Evolutionary conservation across 2,329 filamentous ascomycete species (phyloP).

Genomic region (Aspergillus carbonarius): DNA sequence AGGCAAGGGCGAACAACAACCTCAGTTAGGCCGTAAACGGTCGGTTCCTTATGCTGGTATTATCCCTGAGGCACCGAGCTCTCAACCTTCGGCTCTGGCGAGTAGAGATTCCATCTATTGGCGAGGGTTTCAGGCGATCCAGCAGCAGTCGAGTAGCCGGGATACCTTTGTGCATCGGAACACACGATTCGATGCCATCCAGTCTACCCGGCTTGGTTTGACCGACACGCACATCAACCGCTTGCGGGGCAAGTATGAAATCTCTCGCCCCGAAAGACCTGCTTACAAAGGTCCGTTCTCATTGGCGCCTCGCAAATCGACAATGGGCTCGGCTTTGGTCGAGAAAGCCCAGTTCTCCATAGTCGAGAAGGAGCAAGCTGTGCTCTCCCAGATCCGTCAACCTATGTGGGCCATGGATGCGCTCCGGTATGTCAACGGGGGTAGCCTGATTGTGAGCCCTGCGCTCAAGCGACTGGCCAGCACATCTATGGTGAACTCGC

Average conservation of each 20-base stretch:
- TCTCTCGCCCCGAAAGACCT: constrained; percentile 69
- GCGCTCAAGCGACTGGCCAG: constrained; percentile 42
- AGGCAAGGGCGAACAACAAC: constrained; percentile 21
- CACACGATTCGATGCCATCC: constrained; percentile 82
- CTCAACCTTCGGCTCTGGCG: constrained; percentile 39
- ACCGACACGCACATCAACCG: constrained; percentile 73
- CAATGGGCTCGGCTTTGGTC: constrained; percentile 60
- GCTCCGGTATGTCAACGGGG: constrained; percentile 59
- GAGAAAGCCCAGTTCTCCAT: constrained; percentile 40
- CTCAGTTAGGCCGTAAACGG: constrained; percentile 24
- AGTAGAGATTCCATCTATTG: constrained; percentile 79
- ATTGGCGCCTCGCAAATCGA: constrained; percentile 69
- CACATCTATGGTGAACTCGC: constrained; percentile 14
- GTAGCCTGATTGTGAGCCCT: constrained; percentile 58
- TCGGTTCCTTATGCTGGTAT: constrained; percentile 34
- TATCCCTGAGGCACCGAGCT: constrained; percentile 41
- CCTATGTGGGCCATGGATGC: constrained; percentile 64
- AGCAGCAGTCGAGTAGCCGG: constrained; percentile 62
- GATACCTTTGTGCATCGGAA: constrained; percentile 86
- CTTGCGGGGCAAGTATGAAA: constrained; percentile 80
- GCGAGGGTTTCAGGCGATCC: constrained; percentile 76
- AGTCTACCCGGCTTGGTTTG: constrained; percentile 75
- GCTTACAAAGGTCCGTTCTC: constrained; percentile 69
- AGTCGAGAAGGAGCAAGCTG: constrained; percentile 75
- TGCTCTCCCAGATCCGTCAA: constrained; percentile 66